Evolutionary conservation across 345 rosid species (phyloP), one percentile per base, ranked within the genome.

Genomic region (Carallia pectinifolia): DNA sequence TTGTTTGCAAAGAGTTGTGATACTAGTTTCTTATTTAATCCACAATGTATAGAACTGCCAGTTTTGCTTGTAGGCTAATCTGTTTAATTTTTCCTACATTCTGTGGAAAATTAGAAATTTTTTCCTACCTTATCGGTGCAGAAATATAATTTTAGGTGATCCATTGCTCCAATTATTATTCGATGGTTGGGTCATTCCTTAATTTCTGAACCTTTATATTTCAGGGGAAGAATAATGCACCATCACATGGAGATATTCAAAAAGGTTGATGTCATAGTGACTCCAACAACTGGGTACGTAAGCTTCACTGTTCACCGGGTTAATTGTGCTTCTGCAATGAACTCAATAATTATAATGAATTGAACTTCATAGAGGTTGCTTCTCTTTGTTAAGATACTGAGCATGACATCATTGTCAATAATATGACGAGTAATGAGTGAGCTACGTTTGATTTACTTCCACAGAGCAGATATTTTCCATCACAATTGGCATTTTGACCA

Each of bases 201-300:
- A 63, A 64, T 53, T 31, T 63, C 40, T 64, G 61, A 34, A 63
- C 37, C 71, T 2, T 47, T 64, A 67, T 77, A 65, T 72, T 76
- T 67, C 90, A 92, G 97, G 85, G 77, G 89, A 82, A 85, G 97
- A 82, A 27, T 85, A 64, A 92, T 90, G 97, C 65, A 85, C 77
- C 74, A 84, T 80, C 90, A 79, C 80, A 76, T 90, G 94, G 89
- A 90, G 81, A 90, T 92, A 69, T 92, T 92, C 86, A 86, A 85
- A 79, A 86, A 83, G 73, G 96, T 74, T 68, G 94, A 92, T 79
- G 84, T 90, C 80, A 88, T 90, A 62, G 94, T 92, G 58, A 92
- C 96, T 44, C 97, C 97, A 65, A 88, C 96, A 55, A 81, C 94
- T 17, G 97, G 90, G 89, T 92, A 82, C 7, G 89, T 65, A 44